Evolutionary conservation across 2,329 filamentous ascomycete species (phyloP).

Genomic region (Alternaria panax): DNA sequence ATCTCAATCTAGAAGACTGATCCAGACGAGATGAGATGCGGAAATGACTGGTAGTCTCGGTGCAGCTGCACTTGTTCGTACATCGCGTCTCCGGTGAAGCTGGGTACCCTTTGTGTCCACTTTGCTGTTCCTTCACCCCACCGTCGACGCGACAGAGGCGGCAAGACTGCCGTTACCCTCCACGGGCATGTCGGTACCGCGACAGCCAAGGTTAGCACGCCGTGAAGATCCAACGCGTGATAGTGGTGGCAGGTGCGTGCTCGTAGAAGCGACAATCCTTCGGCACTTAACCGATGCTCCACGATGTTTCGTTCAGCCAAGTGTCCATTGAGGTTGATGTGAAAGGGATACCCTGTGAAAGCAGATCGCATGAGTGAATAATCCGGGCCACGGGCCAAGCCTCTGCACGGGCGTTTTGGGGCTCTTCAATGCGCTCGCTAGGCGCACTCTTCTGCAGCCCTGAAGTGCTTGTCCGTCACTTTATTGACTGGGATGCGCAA

Average conservation of each 20-base stretch:
- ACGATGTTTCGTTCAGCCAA: background rate
- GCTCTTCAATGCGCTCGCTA: background rate
- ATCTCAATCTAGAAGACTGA: constrained; percentile 20
- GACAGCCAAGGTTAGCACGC: background rate
- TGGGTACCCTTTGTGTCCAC: background rate
- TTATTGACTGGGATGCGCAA: background rate
- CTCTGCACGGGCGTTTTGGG: background rate
- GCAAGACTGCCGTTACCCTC: constrained; percentile 1
- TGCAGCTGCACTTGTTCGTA: constrained; percentile 2
- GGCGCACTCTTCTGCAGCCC: background rate
- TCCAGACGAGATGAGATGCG: constrained; percentile 14
- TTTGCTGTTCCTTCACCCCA: background rate
- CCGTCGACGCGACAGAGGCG: background rate
- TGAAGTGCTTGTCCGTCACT: background rate
- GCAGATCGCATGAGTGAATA: background rate
- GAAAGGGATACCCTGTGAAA: background rate
- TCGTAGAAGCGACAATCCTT: constrained; percentile 2
- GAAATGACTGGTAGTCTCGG: constrained; percentile 16
- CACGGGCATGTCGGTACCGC: constrained; percentile 1
- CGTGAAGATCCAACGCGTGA: constrained; percentile 1
- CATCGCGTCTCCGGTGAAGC: background rate
- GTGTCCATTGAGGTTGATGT: background rate
- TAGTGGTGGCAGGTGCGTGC: background rate
- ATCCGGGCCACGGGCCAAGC: background rate
- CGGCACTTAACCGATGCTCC: constrained; percentile 2